Percentiles rank a stretch among this genome's conserved stretches.
phyloP scores from a whole-genome alignment of 768 basidiomycete species.

The Sporobolomyces roseus region DNA sequence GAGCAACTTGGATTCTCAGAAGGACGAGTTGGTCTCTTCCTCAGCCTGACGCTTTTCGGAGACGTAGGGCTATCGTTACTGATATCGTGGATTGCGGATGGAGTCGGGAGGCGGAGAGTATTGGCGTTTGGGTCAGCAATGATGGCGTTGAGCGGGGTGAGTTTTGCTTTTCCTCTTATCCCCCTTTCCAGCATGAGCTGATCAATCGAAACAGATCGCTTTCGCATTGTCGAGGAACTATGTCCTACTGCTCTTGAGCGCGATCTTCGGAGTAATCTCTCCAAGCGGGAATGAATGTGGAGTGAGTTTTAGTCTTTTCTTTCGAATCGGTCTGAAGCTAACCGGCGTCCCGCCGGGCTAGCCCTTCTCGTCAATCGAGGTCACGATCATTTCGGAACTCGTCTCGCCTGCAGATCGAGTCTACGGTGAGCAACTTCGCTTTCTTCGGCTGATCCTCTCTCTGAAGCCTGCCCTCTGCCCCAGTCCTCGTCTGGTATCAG shows the following conservation, averaged over 20 bases:
- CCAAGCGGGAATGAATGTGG: constrained; percentile 15
- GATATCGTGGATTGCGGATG: constrained; percentile 45
- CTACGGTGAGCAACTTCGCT: constrained; percentile 18
- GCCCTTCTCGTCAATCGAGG: constrained; percentile 16
- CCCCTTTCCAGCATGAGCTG: no score
- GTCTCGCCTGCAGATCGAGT: constrained; percentile 12
- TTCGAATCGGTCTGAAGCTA: background rate
- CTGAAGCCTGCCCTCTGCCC: background rate
- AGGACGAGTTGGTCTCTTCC: constrained; percentile 45
- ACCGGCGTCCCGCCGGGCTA: background rate
- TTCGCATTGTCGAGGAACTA: constrained; percentile 10
- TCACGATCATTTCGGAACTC: constrained; percentile 22
- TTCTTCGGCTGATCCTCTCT: background rate
- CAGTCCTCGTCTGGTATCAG: constrained; percentile 15
- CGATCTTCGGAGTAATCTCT: constrained; percentile 27
- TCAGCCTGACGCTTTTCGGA: constrained; percentile 46
- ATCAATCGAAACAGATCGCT: constrained; percentile 1
- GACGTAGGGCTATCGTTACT: constrained; percentile 45
- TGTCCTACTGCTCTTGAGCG: constrained; percentile 4
- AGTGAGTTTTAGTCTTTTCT: background rate
- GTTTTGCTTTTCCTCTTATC: constrained; percentile 13
- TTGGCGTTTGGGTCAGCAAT: constrained; percentile 43
- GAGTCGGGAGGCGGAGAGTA: constrained; percentile 42
- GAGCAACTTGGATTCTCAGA: constrained; percentile 43
- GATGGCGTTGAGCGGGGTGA: constrained; percentile 45